These are phyloP conservation scores for Lentinula novae-zelandiae DNA, from an alignment of 1,284 basidiomycete species.

Conservation along the genomic window DNA sequence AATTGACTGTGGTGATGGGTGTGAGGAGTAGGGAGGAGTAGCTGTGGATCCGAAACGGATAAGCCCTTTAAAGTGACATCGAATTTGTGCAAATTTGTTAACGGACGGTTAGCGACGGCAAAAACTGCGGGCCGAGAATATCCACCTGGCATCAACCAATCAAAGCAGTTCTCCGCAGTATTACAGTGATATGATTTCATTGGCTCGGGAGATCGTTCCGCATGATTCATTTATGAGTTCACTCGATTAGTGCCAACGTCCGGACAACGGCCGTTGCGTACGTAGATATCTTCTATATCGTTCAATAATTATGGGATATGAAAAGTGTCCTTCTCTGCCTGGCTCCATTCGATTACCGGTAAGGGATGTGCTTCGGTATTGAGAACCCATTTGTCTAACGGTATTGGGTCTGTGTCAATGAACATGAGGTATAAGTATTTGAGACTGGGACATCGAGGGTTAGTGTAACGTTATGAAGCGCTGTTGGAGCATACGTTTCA, in stretches of 20 bases:
- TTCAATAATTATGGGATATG: constrained; percentile 21
- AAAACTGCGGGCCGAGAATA: not conserved
- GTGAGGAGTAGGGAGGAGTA: not conserved
- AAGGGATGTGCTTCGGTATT: constrained; percentile 85
- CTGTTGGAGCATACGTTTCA: constrained; percentile 48
- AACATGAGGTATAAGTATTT: constrained; percentile 70
- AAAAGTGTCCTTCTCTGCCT: constrained; percentile 40
- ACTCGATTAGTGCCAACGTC: too few species aligned
- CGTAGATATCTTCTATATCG: not conserved
- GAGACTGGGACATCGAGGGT: constrained; percentile 35
- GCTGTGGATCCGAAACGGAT: not conserved
- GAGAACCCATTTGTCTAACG: constrained; percentile 75
- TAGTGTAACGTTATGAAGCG: not conserved
- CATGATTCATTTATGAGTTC: not conserved
- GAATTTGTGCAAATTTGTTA: not conserved
- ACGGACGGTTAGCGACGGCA: not conserved
- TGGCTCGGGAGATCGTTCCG: not conserved
- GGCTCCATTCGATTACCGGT: constrained; percentile 68
- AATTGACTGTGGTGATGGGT: not conserved
- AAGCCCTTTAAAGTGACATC: not conserved
- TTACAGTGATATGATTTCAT: not conserved
- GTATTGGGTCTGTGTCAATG: constrained; percentile 51
- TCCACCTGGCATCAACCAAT: not conserved
- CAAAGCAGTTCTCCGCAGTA: not conserved
- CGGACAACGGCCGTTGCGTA: too few species aligned